Conservation (phyloP, 306 rosid species). For the Cyclanthera cordifolia region DNA sequence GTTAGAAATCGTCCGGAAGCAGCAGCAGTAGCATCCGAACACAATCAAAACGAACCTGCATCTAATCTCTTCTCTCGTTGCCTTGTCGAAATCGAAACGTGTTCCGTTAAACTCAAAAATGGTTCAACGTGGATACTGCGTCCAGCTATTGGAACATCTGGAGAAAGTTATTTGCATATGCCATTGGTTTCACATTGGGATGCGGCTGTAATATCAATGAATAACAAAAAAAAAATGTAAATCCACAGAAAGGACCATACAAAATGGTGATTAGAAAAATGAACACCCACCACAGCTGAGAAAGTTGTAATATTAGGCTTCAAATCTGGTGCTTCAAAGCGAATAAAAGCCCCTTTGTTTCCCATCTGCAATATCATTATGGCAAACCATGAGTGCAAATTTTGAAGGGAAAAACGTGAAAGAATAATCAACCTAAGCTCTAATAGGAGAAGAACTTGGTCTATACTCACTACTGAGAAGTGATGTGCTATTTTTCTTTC, state of each 20-base stretch:
- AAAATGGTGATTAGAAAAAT: not conserved
- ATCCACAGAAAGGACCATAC: no score
- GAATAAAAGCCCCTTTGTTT: conserved; percentile 98
- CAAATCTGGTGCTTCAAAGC: conserved; percentile 77
- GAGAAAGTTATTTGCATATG: conserved; percentile 82
- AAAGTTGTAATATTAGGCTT: conserved; percentile 81
- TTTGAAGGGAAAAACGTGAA: not conserved
- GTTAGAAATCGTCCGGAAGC: not conserved
- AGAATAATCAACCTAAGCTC: not conserved
- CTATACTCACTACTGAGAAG: not conserved
- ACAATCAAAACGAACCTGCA: not conserved
- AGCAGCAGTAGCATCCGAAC: conserved; percentile 1
- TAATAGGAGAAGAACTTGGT: not conserved
- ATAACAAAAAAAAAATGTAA: conserved; percentile 7
- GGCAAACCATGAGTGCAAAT: not conserved
- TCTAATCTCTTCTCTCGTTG: not conserved
- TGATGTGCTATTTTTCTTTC: not conserved
- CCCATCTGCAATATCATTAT: conserved; percentile 64
- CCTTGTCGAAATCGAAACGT: no score
- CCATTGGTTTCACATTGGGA: conserved; percentile 99
- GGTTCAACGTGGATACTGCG: not conserved
- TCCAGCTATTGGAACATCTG: conserved; percentile 50
- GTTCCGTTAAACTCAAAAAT: not conserved
- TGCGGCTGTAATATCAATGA: conserved; percentile 59
- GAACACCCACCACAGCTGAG: conserved; percentile 78